These are phyloP conservation scores for Candolleomyces aberdarensis DNA, from an alignment of 768 basidiomycete genomes.

Conservation along the genomic window DNA sequence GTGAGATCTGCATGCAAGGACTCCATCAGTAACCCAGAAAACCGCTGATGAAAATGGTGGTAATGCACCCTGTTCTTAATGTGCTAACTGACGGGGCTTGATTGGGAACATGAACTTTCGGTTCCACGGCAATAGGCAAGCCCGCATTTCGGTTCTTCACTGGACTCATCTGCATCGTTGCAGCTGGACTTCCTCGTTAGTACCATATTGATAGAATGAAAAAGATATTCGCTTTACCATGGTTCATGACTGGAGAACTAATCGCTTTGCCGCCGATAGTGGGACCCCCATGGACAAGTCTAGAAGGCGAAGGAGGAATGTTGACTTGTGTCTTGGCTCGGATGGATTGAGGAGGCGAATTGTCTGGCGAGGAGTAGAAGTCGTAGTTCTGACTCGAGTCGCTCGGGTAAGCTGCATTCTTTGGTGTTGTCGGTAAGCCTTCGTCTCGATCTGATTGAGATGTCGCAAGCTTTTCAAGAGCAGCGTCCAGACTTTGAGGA, in stretches of 20 bases:
- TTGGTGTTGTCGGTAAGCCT: slow-evolving; percentile 26
- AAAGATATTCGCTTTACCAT: slow-evolving; percentile 41
- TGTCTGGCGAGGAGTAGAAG: background rate
- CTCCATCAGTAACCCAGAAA: slow-evolving; percentile 8
- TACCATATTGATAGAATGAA: slow-evolving; percentile 9
- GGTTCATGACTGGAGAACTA: slow-evolving; percentile 66
- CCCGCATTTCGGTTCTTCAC: slow-evolving; percentile 61
- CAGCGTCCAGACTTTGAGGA: slow-evolving; percentile 72
- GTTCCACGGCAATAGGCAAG: slow-evolving; percentile 59
- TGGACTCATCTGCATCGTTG: slow-evolving; percentile 72
- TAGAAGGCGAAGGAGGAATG: slow-evolving; percentile 41
- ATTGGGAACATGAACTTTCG: slow-evolving; percentile 25
- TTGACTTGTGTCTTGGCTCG: slow-evolving; percentile 13
- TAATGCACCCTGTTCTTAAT: slow-evolving; percentile 62
- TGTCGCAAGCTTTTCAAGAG: slow-evolving; percentile 58
- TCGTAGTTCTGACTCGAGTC: slow-evolving; percentile 3
- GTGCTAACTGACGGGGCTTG: slow-evolving; percentile 36
- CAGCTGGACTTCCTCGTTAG: slow-evolving; percentile 37
- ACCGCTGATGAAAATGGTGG: background rate
- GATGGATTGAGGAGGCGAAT: slow-evolving; percentile 4
- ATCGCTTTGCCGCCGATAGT: slow-evolving; percentile 63
- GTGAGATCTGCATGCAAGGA: slow-evolving; percentile 50
- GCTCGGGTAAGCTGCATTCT: background rate
- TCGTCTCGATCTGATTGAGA: slow-evolving; percentile 44
- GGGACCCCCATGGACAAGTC: slow-evolving; percentile 40